Conservation (phyloP, 192 early-diverging fungal genomes). For the Backusella luteola region DNA sequence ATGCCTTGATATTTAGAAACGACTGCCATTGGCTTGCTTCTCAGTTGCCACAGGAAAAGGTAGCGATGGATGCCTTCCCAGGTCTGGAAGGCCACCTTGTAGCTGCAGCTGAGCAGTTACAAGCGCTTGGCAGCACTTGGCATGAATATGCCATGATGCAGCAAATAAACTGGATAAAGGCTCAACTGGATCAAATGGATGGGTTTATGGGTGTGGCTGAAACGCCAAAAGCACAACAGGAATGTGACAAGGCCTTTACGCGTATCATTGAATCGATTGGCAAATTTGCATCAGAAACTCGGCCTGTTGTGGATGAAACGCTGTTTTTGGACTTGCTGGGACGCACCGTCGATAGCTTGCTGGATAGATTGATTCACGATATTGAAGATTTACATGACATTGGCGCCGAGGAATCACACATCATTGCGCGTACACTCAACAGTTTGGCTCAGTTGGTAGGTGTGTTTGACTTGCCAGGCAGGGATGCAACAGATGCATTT, state of each 20-base stretch:
- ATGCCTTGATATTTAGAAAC: constrained; percentile 64
- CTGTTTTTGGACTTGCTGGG: constrained; percentile 25
- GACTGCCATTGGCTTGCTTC: constrained; percentile 65
- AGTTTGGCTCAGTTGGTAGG: constrained; percentile 27
- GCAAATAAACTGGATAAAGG: constrained; percentile 2
- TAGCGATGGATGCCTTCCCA: constrained; percentile 5
- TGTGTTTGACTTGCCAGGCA: constrained; percentile 21
- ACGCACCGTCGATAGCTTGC: constrained; percentile 12
- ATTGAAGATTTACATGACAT: constrained; percentile 33
- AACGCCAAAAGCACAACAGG: constrained; percentile 1
- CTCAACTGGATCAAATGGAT: constrained; percentile 7
- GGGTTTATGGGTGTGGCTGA: constrained; percentile 22
- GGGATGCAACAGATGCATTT: constrained; percentile 13
- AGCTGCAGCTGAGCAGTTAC: constrained; percentile 9
- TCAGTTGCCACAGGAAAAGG: constrained; percentile 38
- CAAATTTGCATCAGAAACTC: constrained; percentile 5
- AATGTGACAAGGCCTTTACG: constrained; percentile 5
- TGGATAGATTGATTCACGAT: constrained; percentile 19
- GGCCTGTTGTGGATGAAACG: constrained; percentile 16
- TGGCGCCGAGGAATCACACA: constrained; percentile 28
- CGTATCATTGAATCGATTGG: background rate
- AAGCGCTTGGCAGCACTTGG: constrained; percentile 27
- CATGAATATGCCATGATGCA: constrained; percentile 18
- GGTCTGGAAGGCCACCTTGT: background rate
- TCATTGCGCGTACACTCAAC: constrained; percentile 26